phyloP scores from a whole-genome alignment of 495 filamentous ascomycete species.

The Aspergillus coremiiformis region DNA sequence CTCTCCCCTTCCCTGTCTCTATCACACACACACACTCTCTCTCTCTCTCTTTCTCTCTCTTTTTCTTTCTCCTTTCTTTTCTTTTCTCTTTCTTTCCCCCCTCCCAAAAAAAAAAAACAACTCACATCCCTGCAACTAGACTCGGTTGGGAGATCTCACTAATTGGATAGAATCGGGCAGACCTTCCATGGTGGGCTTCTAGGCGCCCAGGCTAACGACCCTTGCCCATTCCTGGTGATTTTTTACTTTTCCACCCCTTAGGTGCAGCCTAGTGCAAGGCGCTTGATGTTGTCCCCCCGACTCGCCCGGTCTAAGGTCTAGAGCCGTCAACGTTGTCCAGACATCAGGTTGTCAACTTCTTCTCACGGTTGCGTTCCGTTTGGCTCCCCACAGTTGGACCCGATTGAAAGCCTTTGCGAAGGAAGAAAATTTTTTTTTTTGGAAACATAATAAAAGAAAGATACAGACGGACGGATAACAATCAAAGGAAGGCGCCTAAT shows the following conservation, averaged over 20 bases:
- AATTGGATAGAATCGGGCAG: constrained; percentile 1
- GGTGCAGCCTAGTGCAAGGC: neutral
- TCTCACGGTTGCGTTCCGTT: neutral
- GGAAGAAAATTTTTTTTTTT: neutral
- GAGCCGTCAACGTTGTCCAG: constrained; percentile 1
- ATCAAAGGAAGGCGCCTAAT: neutral
- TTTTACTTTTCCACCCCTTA: neutral
- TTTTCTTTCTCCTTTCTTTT: neutral
- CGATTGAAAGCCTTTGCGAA: neutral
- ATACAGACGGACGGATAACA: neutral
- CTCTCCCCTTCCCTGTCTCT: neutral
- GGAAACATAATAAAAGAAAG: neutral
- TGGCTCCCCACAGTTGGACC: neutral
- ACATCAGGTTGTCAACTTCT: constrained; percentile 1
- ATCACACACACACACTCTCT: no score
- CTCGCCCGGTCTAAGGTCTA: neutral
- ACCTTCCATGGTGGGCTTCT: neutral
- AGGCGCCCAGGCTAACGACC: neutral
- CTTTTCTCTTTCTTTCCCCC: neutral
- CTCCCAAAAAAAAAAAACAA: neutral
- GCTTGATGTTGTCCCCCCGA: neutral
- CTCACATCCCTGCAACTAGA: neutral
- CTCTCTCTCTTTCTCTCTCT: neutral
- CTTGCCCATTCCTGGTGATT: neutral
- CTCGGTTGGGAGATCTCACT: neutral